phyloP scores from a whole-genome alignment of 2,329 filamentous ascomycete genomes.

The Pseudocercospora macadamiae region DNA sequence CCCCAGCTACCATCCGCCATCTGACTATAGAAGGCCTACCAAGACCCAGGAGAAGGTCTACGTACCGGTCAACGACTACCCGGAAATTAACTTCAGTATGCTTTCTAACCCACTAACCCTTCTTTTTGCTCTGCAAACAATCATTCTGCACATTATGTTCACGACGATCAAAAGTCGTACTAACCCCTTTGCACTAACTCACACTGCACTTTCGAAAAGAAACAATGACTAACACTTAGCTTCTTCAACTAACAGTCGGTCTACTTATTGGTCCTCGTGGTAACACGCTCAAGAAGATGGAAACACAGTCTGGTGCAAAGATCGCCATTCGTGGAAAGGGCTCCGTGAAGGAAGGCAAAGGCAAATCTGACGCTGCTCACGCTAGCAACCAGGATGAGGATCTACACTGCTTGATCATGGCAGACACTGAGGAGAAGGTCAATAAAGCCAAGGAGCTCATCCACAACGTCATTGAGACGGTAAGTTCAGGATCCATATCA shows the following conservation, averaged over 20 bases:
- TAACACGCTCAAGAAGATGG: constrained; percentile 99
- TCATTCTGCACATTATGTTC: constrained; percentile 28
- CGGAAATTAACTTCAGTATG: constrained; percentile 99
- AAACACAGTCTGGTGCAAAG: constrained; percentile 93
- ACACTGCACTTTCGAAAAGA: constrained; percentile 26
- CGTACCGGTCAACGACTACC: constrained; percentile 99
- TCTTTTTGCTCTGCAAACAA: constrained; percentile 43
- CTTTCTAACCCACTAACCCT: constrained; percentile 87
- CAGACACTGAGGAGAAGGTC: constrained; percentile 98
- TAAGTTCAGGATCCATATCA: constrained; percentile 53
- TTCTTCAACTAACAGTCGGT: constrained; percentile 88
- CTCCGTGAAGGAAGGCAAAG: constrained; percentile 99
- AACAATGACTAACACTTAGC: constrained; percentile 72
- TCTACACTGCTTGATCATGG: constrained; percentile 98
- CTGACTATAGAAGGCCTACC: constrained; percentile 96
- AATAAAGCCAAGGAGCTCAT: constrained; percentile 99
- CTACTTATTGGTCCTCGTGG: constrained; percentile 99
- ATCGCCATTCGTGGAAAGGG: constrained; percentile 99
- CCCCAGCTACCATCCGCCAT: constrained; percentile 97
- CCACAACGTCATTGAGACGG: constrained; percentile 98
- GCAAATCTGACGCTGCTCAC: constrained; percentile 96
- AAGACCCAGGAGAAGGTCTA: constrained; percentile 99
- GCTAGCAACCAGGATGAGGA: constrained; percentile 99
- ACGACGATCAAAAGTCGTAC: constrained; percentile 40
- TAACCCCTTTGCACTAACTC: constrained; percentile 37